Evolutionary conservation across 2,329 filamentous ascomycete species (phyloP), one percentile per base, ranked within the genome.

Genomic region (Claviceps capensis): DNA sequence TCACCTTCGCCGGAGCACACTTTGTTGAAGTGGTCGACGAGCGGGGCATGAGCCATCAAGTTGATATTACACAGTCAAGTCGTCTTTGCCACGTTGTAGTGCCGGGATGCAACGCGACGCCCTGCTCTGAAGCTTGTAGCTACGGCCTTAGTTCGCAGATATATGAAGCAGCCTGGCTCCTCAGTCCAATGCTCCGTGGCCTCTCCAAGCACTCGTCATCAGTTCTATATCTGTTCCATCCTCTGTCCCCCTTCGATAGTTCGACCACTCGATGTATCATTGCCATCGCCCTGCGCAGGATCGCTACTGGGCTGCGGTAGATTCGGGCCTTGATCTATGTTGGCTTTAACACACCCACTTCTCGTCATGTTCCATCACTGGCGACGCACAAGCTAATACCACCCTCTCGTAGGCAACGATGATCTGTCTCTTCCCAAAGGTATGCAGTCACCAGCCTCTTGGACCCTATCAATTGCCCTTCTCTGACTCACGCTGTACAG

Each of bases 351-450:
- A 17, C 36, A 37, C 51, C 30, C 14, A 30, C 22, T 16, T 30
- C n/a, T 8, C n/a, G 2, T 23, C 23, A 7, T 23, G 16, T 38
- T 4, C 17, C 11, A 47, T 34, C 30, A 34, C 30, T 34, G 30
- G 9, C 30, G 30, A 2, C 4, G 23, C 11, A 26, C 6, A 34
- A 41, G 49, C 70, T 72, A 60, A 74, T 67, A 54, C 23, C 5
- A 46, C 41, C n/a, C 38, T 26, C 46, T 47, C n/a, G 30, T 54
- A 83, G 79, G 69, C 50, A 82, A 77, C 57, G 80, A 83, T 60
- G 80, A 83, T 58, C 65, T 83, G 57, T 82, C 79, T 47, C 70
- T 83, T 19, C 80, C 80, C 30, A 83, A 83, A 69, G 79, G 79
- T 81, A 43, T 5, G 17, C 5, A 23, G 17, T 23, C 30, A 34